Evolutionary conservation across 768 basidiomycete species (phyloP).

Genomic region (Xerocomellus intermedius): DNA sequence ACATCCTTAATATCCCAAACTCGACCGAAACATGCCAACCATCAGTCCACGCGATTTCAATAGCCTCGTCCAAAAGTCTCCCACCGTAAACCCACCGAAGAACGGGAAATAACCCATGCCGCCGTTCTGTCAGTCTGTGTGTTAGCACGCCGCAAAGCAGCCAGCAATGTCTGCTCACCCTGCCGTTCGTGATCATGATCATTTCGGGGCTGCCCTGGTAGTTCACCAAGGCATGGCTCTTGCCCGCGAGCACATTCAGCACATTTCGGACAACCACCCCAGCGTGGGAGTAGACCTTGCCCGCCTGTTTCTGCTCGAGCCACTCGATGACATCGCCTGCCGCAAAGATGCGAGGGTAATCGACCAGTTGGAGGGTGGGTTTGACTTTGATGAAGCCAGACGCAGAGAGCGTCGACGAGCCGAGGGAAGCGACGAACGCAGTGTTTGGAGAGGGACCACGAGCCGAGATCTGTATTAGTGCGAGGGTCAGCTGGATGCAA

Average conservation of each 20-base stretch:
- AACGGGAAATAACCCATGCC: constrained; percentile 39
- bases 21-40: constrained; percentile 27
- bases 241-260: constrained; percentile 40
- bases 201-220: constrained; percentile 54
- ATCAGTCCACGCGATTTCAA: constrained; percentile 40
- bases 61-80: constrained; percentile 40
- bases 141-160: constrained; percentile 1
- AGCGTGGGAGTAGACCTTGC: constrained; percentile 47
- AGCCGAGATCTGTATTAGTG: constrained; percentile 21
- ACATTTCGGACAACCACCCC: constrained; percentile 49
- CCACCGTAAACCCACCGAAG: constrained; percentile 45
- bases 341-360: constrained; percentile 58
- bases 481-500: not conserved
- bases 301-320: constrained; percentile 59
- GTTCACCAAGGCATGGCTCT: constrained; percentile 28
- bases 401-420: constrained; percentile 33
- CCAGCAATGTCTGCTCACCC: constrained; percentile 35
- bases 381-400: constrained; percentile 48
- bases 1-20: constrained; percentile 25
- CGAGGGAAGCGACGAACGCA: constrained; percentile 48
- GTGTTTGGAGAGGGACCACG: constrained; percentile 50
- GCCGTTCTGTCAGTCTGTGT: constrained; percentile 34
- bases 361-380: constrained; percentile 55
- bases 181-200: constrained; percentile 54
- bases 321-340: constrained; percentile 64